Evolutionary conservation across 2,329 filamentous ascomycete species (phyloP), one percentile per base, ranked within the genome.

Genomic region (Drechslerella stenobrocha): DNA sequence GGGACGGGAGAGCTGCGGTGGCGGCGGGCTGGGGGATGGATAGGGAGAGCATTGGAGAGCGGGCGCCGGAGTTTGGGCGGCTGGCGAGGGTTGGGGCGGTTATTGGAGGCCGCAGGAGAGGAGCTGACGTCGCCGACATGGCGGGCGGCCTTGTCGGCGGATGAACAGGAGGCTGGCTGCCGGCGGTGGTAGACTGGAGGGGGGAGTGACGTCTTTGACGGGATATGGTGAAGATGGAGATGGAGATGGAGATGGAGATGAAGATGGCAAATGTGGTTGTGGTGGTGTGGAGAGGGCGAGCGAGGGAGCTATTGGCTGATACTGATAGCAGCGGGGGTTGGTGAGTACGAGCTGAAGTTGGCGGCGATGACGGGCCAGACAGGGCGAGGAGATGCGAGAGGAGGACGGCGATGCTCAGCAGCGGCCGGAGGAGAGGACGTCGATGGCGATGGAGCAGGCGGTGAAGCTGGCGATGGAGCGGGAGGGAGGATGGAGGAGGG

Each of bases 1-100:
- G 60, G 59, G 28, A 67, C 53, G 11, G 64, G 57, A 15, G 64
- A 69, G 1, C 57, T 0, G 64, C 57, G 28, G 47, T 42, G 22
- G 58, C 52, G n/a, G 61, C 44, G n/a, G 69, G 58, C 18, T 59
- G 61, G 26, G 71, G 71, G 22, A 72, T 72, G 3, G 71, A 71
- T n/a, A 72, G 48, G 13, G 70, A 70, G n/a, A 72, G 60, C 56
- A 63, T 52, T 63, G 70, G 53, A 48, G 71, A 67, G 28, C 67
- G 47, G 37, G 61, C 45, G 30, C 67, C 50, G 8, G 64, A 69
- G 20, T 69, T 69, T 28, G 64, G 64, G n/a, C 64, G 56, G 47
- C 57, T 63, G 9, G 64, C 64, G 8, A 69, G 42, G 4, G 64
- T 60, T 13, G 64, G 64, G 24, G 64, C 64, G 11, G 56, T 69